These are phyloP conservation scores for Malbranchea zuffiana DNA, from an alignment of 2,329 filamentous ascomycete species.

Conservation along the genomic window DNA sequence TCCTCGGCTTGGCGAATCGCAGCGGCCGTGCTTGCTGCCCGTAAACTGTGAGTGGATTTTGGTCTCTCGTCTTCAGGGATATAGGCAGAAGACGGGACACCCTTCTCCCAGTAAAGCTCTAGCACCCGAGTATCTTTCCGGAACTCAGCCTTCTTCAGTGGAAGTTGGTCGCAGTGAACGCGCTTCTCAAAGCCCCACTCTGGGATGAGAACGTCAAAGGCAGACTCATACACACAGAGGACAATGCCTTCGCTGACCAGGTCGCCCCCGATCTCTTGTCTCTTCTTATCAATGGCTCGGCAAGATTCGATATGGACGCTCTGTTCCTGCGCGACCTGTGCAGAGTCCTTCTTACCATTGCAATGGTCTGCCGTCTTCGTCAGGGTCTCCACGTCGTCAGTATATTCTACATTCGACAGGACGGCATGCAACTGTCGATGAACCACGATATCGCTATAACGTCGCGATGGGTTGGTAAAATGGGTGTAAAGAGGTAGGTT, in stretches of 20 bases:
- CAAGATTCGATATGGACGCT: constrained; percentile 98
- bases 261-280: constrained; percentile 76
- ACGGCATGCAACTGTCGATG: constrained; percentile 87
- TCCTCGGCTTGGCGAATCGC: constrained; percentile 72
- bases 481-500: constrained; percentile 94
- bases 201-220: constrained; percentile 94
- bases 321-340: constrained; percentile 94
- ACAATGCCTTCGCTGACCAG: constrained; percentile 93
- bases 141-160: constrained; percentile 97
- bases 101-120: constrained; percentile 99
- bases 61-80: constrained; percentile 94
- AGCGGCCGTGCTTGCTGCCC: constrained; percentile 62
- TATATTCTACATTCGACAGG: constrained; percentile 72
- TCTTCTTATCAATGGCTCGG: constrained; percentile 86
- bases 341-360: constrained; percentile 98
- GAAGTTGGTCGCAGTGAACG: constrained; percentile 95
- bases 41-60: constrained; percentile 63
- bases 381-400: constrained; percentile 75
- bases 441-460: constrained; percentile 89
- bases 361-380: constrained; percentile 89
- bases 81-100: constrained; percentile 88
- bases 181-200: constrained; percentile 99
- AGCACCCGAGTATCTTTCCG: constrained; percentile 89
- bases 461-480: constrained; percentile 88
- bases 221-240: constrained; percentile 94